A percentile compares a stretch with the other conserved stretches of the same genome.
Evolutionary conservation across 2,329 filamentous ascomycete species (phyloP).

Genomic region (Taxawa tesnikishii): DNA sequence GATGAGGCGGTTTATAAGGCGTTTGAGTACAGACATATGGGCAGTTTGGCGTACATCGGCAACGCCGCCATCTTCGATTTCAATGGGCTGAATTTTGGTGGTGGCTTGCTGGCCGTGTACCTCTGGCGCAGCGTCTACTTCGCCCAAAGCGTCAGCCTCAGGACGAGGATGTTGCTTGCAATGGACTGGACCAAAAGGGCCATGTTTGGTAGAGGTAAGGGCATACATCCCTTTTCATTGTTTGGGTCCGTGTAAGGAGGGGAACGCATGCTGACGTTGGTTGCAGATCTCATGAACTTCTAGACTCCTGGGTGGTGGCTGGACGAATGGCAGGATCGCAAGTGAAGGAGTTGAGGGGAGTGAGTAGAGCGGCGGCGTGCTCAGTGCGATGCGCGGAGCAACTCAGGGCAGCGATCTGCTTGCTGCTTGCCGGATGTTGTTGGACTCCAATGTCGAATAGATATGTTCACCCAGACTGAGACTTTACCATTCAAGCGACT

Average conservation of each 20-base stretch:
- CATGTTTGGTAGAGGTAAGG: conserved; percentile 83
- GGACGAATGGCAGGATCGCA: no score
- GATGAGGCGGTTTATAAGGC: conserved; percentile 89
- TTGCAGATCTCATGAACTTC: conserved; percentile 10
- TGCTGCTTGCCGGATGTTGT: no score
- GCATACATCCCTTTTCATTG: background rate
- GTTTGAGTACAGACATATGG: conserved; percentile 87
- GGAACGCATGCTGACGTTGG: conserved; percentile 1
- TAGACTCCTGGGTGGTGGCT: no score
- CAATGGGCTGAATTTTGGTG: conserved; percentile 63
- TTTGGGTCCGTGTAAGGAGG: background rate
- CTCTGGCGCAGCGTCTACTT: conserved; percentile 96
- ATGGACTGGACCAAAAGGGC: conserved; percentile 99
- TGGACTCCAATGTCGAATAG: no score
- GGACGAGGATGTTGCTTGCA: conserved; percentile 76
- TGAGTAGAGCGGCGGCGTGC: no score
- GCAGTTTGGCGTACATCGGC: conserved; percentile 85
- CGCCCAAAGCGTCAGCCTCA: conserved; percentile 87
- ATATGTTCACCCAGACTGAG: no score
- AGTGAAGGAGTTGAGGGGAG: no score
- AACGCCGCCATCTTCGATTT: conserved; percentile 95
- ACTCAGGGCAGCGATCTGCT: no score
- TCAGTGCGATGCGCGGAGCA: no score
- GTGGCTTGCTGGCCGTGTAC: conserved; percentile 86
- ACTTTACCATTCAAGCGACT: no score